Evolutionary conservation across 2,329 filamentous ascomycete species (phyloP).

Genomic region (Pseudogymnoascus sp.): DNA sequence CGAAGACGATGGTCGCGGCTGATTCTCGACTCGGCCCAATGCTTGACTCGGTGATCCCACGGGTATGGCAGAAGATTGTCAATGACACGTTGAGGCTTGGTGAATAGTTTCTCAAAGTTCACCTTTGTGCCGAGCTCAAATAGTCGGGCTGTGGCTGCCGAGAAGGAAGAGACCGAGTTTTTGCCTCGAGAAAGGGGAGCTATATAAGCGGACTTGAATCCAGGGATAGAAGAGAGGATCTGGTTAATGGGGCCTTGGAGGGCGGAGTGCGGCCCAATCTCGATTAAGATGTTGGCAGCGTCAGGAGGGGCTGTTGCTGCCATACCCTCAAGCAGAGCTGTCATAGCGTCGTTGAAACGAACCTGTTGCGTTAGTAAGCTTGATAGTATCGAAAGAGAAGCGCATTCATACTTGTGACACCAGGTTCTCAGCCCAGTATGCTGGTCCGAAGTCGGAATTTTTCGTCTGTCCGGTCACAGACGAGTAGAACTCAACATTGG

Average conservation of each 20-base stretch:
- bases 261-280: constrained; percentile 31
- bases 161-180: constrained; percentile 15
- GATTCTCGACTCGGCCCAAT: constrained; percentile 47
- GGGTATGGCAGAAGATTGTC: constrained; percentile 32
- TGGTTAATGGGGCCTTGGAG: constrained; percentile 30
- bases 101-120: neutral
- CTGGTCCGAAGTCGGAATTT: constrained; percentile 9
- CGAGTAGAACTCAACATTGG: neutral
- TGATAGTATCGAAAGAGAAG: constrained; percentile 25
- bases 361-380: constrained; percentile 32
- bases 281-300: constrained; percentile 4
- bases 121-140: constrained; percentile 14
- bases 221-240: constrained; percentile 14
- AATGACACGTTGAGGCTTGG: neutral
- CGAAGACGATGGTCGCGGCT: constrained; percentile 40
- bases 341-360: constrained; percentile 36
- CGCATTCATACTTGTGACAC: constrained; percentile 33
- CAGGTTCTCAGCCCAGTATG: constrained; percentile 41
- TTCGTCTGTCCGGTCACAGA: neutral
- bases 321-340: constrained; percentile 15
- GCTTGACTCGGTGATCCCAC: constrained; percentile 45
- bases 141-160: constrained; percentile 15
- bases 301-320: neutral
- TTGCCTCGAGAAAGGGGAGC: constrained; percentile 16
- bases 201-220: constrained; percentile 12